phyloP scores from a whole-genome alignment of 352 stramenopile genomes.

The Peronospora tabacina region DNA sequence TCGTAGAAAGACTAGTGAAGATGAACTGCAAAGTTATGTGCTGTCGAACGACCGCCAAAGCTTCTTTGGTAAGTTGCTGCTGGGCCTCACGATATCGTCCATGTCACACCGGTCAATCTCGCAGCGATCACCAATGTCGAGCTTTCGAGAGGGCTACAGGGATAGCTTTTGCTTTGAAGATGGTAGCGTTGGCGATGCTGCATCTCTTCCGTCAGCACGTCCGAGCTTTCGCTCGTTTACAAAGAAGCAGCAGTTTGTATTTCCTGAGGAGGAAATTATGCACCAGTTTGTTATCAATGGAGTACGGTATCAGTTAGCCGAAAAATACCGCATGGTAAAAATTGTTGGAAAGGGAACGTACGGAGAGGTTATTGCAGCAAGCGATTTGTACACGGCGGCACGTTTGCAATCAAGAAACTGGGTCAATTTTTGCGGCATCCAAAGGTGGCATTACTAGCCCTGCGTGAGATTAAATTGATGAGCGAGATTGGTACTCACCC shows the following conservation, averaged over 20 bases:
- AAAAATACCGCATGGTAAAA: constrained; percentile 88
- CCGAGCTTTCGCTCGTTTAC: constrained; percentile 43
- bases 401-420: constrained; percentile 87
- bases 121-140: constrained; percentile 25
- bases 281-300: constrained; percentile 86
- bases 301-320: constrained; percentile 75
- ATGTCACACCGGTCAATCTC: constrained; percentile 47
- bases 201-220: constrained; percentile 16
- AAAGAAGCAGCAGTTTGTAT: constrained; percentile 24
- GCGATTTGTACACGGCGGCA: constrained; percentile 77
- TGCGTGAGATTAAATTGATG: constrained; percentile 87
- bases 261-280: constrained; percentile 56
- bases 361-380: constrained; percentile 84
- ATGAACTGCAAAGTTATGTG: constrained; percentile 59
- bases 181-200: constrained; percentile 11
- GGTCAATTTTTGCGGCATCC: constrained; percentile 76
- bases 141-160: constrained; percentile 24
- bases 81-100: constrained; percentile 58
- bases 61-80: constrained; percentile 74
- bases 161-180: constrained; percentile 32
- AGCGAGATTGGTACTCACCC: constrained; percentile 69
- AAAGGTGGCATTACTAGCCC: constrained; percentile 73
- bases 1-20: constrained; percentile 15
- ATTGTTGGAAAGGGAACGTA: constrained; percentile 87
- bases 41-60: constrained; percentile 77